Evolutionary conservation across 2,329 filamentous ascomycete genomes (phyloP), one percentile per base, ranked within the genome.

Genomic region (Phialemonium atrogriseum): DNA sequence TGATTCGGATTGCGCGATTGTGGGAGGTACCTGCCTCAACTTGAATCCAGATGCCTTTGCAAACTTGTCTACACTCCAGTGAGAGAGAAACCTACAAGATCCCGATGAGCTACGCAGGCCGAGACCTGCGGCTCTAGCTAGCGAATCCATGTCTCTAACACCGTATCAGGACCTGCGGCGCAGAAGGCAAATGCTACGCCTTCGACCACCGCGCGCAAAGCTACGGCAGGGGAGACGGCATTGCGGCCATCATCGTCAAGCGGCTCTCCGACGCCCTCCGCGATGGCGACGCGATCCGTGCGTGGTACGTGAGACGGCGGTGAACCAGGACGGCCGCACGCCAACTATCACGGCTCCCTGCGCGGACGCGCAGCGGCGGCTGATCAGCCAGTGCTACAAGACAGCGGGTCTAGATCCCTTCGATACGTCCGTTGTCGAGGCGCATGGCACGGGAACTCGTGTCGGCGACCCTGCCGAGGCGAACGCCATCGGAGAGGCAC

Each of bases 201-300:
- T 66, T 54, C 44, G 66, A 65, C 39, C 40, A 42, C 4, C 45
- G 44, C 13, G 68, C 60, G 4, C 55, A 62, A 35, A 70, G 70
- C 2, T 74, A 71, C 42, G 63, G 55, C 1, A 54, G 68, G 57
- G 66, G 66, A 9, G 73, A 77, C 31, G 71, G 70, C 0, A 48
- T 72, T 9, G 60, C 60, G 1, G 51, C 55, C 0, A 39, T 77
- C 0, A 48, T 76, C 0, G 39, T 79, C 0, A 77, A 77, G 45
- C 53, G 47, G 1, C 43, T 77, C 2, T 50, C 45, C 5, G 47
- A 57, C 2, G 74, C 74, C 0, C 34, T 77, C 4, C 47, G 26
- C 11, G 46, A 61, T 36, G 54, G 56, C 2, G 50, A 63, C 31
- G 50, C 48, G 30, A 55, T 64, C 24, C 49, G 56, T 2, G 57